Conservation (phyloP, 2,329 filamentous ascomycete species). For the Pyrenophora tritici-repentis region DNA sequence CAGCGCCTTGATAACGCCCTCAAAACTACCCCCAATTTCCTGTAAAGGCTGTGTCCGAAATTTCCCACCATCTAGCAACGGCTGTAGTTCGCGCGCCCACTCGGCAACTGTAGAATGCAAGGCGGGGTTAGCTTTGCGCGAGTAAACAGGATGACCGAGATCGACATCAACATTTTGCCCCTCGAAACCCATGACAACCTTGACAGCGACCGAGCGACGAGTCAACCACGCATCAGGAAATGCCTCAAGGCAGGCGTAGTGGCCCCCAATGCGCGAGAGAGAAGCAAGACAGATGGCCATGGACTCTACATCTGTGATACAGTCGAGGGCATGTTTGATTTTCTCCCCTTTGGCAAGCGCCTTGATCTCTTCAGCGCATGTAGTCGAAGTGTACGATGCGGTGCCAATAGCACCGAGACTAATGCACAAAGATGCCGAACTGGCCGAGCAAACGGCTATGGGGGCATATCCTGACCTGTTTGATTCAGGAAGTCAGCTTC, state of each 20-base stretch:
- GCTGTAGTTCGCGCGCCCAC: not conserved
- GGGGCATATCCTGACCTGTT: not conserved
- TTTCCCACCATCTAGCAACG: not conserved
- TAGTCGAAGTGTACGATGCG: not conserved
- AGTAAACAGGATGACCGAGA: not conserved
- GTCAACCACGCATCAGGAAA: not conserved
- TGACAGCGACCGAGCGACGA: not conserved
- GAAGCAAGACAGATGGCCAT: not conserved
- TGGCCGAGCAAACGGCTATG: not conserved
- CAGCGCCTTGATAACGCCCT: not conserved
- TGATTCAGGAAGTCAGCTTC: not conserved
- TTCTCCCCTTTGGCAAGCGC: not conserved
- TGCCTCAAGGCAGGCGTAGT: constrained; percentile 1
- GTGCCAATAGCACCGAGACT: not conserved
- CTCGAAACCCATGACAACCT: not conserved
- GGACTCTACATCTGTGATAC: not conserved
- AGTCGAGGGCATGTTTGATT: not conserved
- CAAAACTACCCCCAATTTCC: not conserved
- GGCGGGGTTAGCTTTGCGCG: not conserved
- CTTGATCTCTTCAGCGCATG: not conserved
- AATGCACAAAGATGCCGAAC: not conserved
- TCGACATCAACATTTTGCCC: not conserved
- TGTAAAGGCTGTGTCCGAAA: not conserved
- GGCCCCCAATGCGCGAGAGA: not conserved
- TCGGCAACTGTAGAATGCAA: not conserved